Evolutionary conservation across 345 rosid genomes (phyloP), one percentile per base, ranked within the genome.

Genomic region (Eucalyptus fibrosa): DNA sequence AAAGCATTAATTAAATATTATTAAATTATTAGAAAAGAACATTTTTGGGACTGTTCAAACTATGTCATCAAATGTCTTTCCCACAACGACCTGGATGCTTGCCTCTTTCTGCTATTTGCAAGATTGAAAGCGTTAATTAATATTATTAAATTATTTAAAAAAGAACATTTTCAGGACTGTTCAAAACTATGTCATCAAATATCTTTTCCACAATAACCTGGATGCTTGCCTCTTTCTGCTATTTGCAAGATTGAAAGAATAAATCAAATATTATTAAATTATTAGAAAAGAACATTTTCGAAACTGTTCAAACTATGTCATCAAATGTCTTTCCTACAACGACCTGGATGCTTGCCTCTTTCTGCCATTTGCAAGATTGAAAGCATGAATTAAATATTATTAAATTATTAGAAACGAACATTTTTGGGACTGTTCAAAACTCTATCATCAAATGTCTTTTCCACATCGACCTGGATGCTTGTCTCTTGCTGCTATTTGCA

Each of bases 311-410:
- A 65, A 97, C 96, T 91, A 96, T 89, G 87, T 94, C 98, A 72
- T 95, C 95, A 92, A 96, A 94, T 88, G 96, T 94, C 94, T 97
- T 97, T 88, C 99, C 97, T 8, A 96, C 99, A 67, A 96, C 88
- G 72, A 94, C 88, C 93, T 90, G 90, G 89, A 96, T 77, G 50
- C 87, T 94, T 85, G 94, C 94, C 16, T 95, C 93, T 88, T 88
- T 89, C 99, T 97, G 94, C 92, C 91, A 89, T 93, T 90, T 88
- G 89, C 81, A 87, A 72, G 23, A 72, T 34, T 5, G 44, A 72
- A 72, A 72, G 44, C 82, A 7, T 4, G 6, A 14, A 55, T 50
- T 18, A 53, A 16, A 85, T 37, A 72, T 53, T 53, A 53, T 53
- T 53, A 21, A 8, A 53, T 53, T 53, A 53, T 53, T 8, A 21